Conservation (phyloP, 192 early-diverging fungal species). For the Backusella sp. region DNA sequence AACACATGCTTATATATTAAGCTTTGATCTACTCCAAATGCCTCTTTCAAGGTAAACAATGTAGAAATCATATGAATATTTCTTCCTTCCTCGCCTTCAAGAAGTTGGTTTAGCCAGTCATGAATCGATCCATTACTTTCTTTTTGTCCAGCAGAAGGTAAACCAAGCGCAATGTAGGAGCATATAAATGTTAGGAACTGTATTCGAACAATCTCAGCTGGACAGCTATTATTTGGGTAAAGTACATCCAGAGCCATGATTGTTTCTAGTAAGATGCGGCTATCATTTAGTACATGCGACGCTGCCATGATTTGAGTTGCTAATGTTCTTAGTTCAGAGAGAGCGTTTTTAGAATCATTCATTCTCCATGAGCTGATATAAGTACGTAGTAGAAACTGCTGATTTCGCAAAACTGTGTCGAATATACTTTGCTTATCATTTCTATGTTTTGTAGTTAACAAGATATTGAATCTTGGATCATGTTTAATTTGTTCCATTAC, state of each 20-base stretch:
- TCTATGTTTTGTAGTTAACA: not conserved
- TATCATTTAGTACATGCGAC: not conserved
- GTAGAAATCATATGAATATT: not conserved
- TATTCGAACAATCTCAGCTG: not conserved
- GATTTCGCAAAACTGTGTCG: not conserved
- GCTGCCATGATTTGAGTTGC: not conserved
- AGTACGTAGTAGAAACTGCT: not conserved
- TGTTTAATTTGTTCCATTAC: not conserved
- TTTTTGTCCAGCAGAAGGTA: not conserved
- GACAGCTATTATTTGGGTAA: conserved; percentile 1
- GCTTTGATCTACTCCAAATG: not conserved
- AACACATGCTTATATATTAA: not conserved
- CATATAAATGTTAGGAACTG: not conserved
- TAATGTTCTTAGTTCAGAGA: not conserved
- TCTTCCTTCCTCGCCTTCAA: not conserved
- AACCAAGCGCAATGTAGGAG: not conserved
- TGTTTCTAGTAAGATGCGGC: not conserved
- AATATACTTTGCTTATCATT: not conserved
- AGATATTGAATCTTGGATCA: not conserved
- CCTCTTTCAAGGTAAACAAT: not conserved
- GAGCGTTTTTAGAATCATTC: not conserved
- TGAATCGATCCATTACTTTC: not conserved
- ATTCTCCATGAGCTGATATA: not conserved
- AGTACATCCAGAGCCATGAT: not conserved
- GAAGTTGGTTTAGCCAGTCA: not conserved